Evolutionary conservation across 2,329 filamentous ascomycete species (phyloP).

Genomic region (Fusarium domesticum): DNA sequence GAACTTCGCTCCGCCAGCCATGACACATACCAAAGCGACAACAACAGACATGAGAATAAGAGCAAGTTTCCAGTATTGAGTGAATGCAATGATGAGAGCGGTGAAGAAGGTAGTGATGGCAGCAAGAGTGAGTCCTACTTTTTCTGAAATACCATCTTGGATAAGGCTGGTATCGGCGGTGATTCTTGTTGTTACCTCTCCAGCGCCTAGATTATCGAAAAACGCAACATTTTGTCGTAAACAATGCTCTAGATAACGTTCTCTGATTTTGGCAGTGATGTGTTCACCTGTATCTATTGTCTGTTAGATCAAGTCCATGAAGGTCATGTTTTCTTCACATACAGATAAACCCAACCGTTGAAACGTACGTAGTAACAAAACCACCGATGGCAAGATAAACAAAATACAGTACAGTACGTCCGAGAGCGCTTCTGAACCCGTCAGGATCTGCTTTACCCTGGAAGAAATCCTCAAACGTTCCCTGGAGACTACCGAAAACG

Average conservation of each 20-base stretch:
- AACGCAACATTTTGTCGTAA: slow-evolving; percentile 49
- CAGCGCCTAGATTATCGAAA: slow-evolving; percentile 42
- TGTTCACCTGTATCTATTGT: slow-evolving; percentile 14
- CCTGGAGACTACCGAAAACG: slow-evolving; percentile 69
- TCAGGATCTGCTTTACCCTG: slow-evolving; percentile 40
- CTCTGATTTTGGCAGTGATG: slow-evolving; percentile 40
- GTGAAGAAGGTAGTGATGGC: slow-evolving; percentile 75
- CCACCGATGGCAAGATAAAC: slow-evolving; percentile 75
- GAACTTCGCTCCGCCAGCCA: slow-evolving; percentile 64
- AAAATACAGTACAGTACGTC: slow-evolving; percentile 62
- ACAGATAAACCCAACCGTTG: slow-evolving; percentile 80
- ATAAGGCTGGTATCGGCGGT: slow-evolving; percentile 82
- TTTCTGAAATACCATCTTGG: slow-evolving; percentile 81
- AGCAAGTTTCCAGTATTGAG: slow-evolving; percentile 81
- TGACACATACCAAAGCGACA: slow-evolving; percentile 65
- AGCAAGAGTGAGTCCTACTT: slow-evolving; percentile 66
- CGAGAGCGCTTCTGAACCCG: slow-evolving; percentile 54
- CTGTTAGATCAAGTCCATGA: slow-evolving; percentile 1
- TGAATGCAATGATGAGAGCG: slow-evolving; percentile 76
- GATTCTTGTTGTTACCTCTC: slow-evolving; percentile 46
- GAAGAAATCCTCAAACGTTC: slow-evolving; percentile 62
- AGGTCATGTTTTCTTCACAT: not conserved
- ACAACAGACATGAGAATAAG: slow-evolving; percentile 74
- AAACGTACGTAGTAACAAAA: slow-evolving; percentile 69
- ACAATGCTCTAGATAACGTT: slow-evolving; percentile 43